phyloP scores from a whole-genome alignment of 257 asterid genomes.

The Lithospermum erythrorhizon region DNA sequence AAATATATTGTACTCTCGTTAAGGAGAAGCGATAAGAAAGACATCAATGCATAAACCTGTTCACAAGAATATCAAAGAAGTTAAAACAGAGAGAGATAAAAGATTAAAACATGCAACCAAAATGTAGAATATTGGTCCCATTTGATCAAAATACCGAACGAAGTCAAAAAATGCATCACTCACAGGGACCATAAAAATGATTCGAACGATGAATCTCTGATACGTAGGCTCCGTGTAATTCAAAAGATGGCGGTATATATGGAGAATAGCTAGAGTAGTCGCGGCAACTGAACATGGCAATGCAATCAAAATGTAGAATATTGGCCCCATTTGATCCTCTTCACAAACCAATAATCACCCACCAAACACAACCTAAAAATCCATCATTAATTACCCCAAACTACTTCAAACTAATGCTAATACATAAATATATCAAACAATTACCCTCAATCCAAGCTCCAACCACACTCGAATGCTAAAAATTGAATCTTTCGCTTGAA shows the following conservation, averaged over 20 bases:
- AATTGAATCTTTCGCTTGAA: too few relatives aligned
- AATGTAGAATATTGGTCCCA: too few relatives aligned
- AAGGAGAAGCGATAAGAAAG: constrained; percentile 78
- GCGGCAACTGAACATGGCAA: constrained; percentile 88
- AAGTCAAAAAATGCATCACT: constrained; percentile 20
- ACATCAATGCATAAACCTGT: constrained; percentile 93
- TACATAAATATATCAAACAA: too few relatives aligned
- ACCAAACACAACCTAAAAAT: neutral
- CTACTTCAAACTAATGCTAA: neutral
- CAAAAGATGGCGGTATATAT: constrained; percentile 79
- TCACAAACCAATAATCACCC: neutral
- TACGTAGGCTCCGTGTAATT: constrained; percentile 91
- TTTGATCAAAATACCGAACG: neutral
- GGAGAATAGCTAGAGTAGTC: constrained; percentile 54
- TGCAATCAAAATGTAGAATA: constrained; percentile 66
- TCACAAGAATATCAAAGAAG: constrained; percentile 12
- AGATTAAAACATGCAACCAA: neutral
- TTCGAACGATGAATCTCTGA: constrained; percentile 94
- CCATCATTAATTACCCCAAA: neutral
- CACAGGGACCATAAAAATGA: constrained; percentile 97
- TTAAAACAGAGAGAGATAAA: constrained; percentile 6
- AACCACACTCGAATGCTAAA: too few relatives aligned
- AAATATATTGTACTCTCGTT: constrained; percentile 68
- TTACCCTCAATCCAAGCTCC: neutral
- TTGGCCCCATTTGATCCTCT: constrained; percentile 54